Conservation (phyloP, 768 basidiomycete species). For the Phlebiopsis gigantea region DNA sequence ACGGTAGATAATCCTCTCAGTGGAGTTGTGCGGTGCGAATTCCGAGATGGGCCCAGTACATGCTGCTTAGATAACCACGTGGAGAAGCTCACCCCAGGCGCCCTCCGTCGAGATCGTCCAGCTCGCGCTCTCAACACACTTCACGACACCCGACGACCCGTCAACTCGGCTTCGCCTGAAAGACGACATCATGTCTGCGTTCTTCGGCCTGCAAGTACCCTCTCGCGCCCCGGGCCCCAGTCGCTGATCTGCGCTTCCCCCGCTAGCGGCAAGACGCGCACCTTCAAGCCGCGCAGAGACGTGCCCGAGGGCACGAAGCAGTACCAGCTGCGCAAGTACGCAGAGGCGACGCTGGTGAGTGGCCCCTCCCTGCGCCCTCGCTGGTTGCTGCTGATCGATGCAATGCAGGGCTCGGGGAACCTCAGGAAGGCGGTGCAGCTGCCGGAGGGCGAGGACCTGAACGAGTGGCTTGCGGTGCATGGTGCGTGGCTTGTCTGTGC, state of each 20-base stretch:
- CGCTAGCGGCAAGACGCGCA: slow-evolving; percentile 79
- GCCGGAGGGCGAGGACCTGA: slow-evolving; percentile 94
- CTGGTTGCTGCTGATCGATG: background rate
- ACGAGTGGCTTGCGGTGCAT: slow-evolving; percentile 99
- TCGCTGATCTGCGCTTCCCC: background rate
- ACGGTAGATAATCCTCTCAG: too few relatives aligned
- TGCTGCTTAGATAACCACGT: slow-evolving; percentile 8
- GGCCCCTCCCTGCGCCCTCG: background rate
- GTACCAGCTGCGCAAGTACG: slow-evolving; percentile 96
- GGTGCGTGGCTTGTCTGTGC: slow-evolving; percentile 40
- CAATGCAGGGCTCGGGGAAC: slow-evolving; percentile 88
- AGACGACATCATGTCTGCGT: slow-evolving; percentile 10
- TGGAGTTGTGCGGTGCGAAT: too few relatives aligned
- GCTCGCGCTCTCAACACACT: background rate
- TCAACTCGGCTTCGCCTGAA: background rate
- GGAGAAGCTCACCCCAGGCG: background rate
- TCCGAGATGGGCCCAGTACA: too few relatives aligned
- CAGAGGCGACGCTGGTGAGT: slow-evolving; percentile 86
- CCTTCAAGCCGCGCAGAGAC: slow-evolving; percentile 95
- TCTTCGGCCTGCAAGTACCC: slow-evolving; percentile 13
- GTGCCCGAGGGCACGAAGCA: slow-evolving; percentile 96
- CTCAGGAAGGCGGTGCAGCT: slow-evolving; percentile 86
- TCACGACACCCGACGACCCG: background rate
- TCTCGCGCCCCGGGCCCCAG: background rate
- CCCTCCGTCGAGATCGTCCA: background rate